Evolutionary conservation across 441 rosid genomes (phyloP), one percentile per base, ranked within the genome.

Genomic region (Populus hybrid): DNA sequence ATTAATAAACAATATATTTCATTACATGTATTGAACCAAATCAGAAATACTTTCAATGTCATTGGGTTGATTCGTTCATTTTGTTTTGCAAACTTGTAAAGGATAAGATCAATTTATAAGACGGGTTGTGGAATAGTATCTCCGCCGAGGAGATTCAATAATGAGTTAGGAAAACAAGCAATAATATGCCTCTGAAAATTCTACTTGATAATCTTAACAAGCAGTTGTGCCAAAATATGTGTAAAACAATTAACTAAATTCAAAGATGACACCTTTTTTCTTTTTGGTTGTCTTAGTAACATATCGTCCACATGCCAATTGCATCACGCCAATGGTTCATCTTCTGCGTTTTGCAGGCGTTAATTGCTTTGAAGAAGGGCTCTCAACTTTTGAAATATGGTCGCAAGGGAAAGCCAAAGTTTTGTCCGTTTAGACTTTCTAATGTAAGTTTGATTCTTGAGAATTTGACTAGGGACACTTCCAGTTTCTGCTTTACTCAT

Each of bases 391-490:
- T 93, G 83, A 96, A 94, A 84, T 92, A 93, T 91, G 98, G 97
- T 87, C 95, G 93, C n/a, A 91, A 95, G 85, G 99, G 97, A 80
- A 95, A 93, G 84, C 99, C 98, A 10, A 93, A 93, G 84, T 91
- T 95, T 86, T 95, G 87, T 81, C 92, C 92, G 21, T 94, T 96
- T 82, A 90, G 96, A 91, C 89, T 96, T 73, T 94, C 99, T 79
- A 87, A 76, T 85, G 99, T 96, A 88, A 90, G 99, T 83, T 40
- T 69, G 73, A 63, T 64, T 69, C 56, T 74, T 65, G 24, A 14
- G 21, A 67, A 12, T 70, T 83, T 72, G 71, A 45, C 35, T 28
- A 18, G 68, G 61, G 50, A 59, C 81, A 21, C 69, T 73, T 26
- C 76, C 31, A 50, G 50, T 18, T 56, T 70, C 66, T 67, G 31